Percentiles rank a stretch among this genome's conserved stretches.
These are phyloP conservation scores for Candida lessepsii DNA, from an alignment of 805 yeast genomes.

Conservation along the genomic window DNA sequence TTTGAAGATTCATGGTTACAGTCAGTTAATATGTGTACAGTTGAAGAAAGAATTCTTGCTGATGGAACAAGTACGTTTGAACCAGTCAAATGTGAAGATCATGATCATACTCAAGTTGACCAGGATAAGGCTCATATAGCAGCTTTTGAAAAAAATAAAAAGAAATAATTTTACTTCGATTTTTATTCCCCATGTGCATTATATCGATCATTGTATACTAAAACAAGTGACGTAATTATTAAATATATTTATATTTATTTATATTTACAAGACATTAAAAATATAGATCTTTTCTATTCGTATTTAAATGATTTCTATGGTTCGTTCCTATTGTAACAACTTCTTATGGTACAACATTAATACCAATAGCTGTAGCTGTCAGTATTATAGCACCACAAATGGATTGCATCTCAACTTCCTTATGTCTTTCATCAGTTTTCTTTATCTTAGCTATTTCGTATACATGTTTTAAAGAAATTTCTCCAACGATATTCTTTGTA, in stretches of 20 bases:
- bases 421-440: conserved; percentile 79
- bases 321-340: too few species aligned
- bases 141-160: conserved; percentile 81
- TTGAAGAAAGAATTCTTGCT: conserved; percentile 38
- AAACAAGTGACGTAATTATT: neutral
- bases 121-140: conserved; percentile 96
- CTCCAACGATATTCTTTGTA: conserved; percentile 63
- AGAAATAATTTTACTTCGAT: conserved; percentile 34
- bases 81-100: conserved; percentile 52
- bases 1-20: conserved; percentile 70
- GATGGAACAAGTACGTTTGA: conserved; percentile 34
- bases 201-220: neutral
- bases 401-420: conserved; percentile 64
- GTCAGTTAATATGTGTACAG: conserved; percentile 67
- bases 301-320: too few species aligned
- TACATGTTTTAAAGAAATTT: conserved; percentile 75
- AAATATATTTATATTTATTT: conserved; percentile 1
- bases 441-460: conserved; percentile 95
- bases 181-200: neutral
- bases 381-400: conserved; percentile 81
- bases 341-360: conserved; percentile 65
- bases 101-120: conserved; percentile 84
- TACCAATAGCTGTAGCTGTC: conserved; percentile 88
- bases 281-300: neutral
- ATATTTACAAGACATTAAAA: conserved; percentile 1